A percentile compares a stretch with the other conserved stretches of the same genome.
phyloP scores from a whole-genome alignment of 2,329 filamentous ascomycete species.

The Neofusicoccum parvum region DNA sequence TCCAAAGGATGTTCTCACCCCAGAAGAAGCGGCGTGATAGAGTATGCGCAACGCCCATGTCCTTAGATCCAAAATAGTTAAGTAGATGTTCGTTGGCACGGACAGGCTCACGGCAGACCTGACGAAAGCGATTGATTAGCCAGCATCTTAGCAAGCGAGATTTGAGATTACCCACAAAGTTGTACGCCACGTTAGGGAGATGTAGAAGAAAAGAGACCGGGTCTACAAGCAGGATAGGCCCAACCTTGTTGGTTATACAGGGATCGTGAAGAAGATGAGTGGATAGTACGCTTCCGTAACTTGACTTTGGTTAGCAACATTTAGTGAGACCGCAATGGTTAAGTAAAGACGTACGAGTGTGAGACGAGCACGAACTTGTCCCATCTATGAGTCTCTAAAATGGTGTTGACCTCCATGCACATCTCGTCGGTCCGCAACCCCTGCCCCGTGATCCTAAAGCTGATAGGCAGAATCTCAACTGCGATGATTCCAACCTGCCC shows the following conservation, averaged over 20 bases:
- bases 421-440: conserved; percentile 58
- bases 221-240: conserved; percentile 59
- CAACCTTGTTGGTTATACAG: conserved; percentile 48
- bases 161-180: conserved; percentile 57
- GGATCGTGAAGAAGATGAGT: conserved; percentile 62
- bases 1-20: conserved; percentile 71
- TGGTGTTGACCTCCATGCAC: conserved; percentile 56
- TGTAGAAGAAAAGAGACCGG: conserved; percentile 70
- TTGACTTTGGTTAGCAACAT: neutral
- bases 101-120: conserved; percentile 27
- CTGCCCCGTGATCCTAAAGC: conserved; percentile 60
- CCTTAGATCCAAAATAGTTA: conserved; percentile 70
- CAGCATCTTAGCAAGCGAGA: conserved; percentile 27
- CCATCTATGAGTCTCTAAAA: conserved; percentile 62
- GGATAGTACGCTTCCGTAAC: conserved; percentile 43
- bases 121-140: neutral
- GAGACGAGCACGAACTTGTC: conserved; percentile 61
- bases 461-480: conserved; percentile 67
- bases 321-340: conserved; percentile 51
- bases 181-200: conserved; percentile 70
- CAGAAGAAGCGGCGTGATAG: conserved; percentile 71
- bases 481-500: conserved; percentile 60
- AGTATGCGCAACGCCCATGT: conserved; percentile 66
- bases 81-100: conserved; percentile 68
- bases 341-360: conserved; percentile 55